phyloP scores from a whole-genome alignment of 2,329 filamentous ascomycete species.

The Leptodontidium sp. region DNA sequence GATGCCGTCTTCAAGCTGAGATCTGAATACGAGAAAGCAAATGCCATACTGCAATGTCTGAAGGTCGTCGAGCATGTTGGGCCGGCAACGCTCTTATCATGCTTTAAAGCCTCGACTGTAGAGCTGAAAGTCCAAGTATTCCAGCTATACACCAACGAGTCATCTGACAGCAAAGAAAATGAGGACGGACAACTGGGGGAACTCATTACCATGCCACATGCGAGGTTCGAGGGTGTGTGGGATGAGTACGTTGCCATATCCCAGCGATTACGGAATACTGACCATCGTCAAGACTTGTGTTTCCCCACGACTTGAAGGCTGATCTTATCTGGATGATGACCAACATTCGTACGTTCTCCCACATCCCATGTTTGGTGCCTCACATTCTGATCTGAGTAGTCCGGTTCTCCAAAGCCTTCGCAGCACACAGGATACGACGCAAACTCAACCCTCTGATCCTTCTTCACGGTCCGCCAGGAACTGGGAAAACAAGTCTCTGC shows the following conservation, averaged over 20 bases:
- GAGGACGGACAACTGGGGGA: conserved; percentile 37
- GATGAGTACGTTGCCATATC: conserved; percentile 37
- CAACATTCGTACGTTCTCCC: conserved; percentile 39
- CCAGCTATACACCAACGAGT: conserved; percentile 22
- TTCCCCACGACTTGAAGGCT: conserved; percentile 43
- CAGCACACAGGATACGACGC: conserved; percentile 78
- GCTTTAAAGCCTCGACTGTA: conserved; percentile 32
- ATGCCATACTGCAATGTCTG: conserved; percentile 33
- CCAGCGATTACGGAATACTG: not conserved
- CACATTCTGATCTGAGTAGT: conserved; percentile 29
- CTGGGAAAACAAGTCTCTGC: conserved; percentile 93
- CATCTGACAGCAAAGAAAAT: conserved; percentile 16
- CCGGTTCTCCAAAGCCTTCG: conserved; percentile 32
- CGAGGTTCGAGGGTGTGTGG: conserved; percentile 40
- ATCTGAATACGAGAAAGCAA: conserved; percentile 21
- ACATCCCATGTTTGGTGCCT: not conserved
- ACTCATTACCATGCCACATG: conserved; percentile 40
- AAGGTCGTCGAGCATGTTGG: conserved; percentile 42
- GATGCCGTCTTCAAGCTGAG: conserved; percentile 30
- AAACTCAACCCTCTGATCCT: conserved; percentile 90
- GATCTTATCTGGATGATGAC: conserved; percentile 43
- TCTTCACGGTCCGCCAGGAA: conserved; percentile 90
- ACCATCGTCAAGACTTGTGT: conserved; percentile 41
- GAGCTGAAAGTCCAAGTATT: conserved; percentile 37
- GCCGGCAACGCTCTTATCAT: conserved; percentile 21